A percentile compares a stretch with the other conserved stretches of the same genome.
Conservation (phyloP, 352 stramenopile genomes). For the Globisporangium sylvaticum region DNA sequence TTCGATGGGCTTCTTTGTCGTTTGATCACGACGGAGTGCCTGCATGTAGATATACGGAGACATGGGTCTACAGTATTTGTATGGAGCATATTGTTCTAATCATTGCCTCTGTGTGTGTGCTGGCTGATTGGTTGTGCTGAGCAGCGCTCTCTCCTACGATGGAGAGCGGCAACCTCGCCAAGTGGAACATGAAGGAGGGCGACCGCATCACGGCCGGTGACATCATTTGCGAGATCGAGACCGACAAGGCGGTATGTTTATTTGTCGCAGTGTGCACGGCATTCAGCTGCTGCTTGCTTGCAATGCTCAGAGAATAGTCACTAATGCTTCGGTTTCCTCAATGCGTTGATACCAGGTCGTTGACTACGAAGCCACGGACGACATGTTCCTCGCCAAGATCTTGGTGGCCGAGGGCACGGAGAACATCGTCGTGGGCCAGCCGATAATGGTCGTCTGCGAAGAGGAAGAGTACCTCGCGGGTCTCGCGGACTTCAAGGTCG, state of each 20-base stretch:
- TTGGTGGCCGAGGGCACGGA: conserved; percentile 88
- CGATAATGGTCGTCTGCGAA: conserved; percentile 96
- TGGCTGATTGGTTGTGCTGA: background rate
- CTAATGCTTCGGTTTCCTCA: background rate
- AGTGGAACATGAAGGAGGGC: conserved; percentile 93
- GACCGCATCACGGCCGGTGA: conserved; percentile 91
- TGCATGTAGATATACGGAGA: background rate
- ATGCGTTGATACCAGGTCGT: conserved; percentile 63
- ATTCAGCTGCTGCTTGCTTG: background rate
- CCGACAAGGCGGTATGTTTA: conserved; percentile 93
- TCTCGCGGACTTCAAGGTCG: conserved; percentile 76
- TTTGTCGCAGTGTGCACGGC: background rate
- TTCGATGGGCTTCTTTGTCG: background rate
- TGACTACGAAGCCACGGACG: conserved; percentile 98
- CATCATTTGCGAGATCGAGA: conserved; percentile 97
- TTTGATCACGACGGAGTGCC: background rate
- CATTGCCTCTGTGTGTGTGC: background rate
- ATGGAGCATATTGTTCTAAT: background rate
- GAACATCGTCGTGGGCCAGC: conserved; percentile 90
- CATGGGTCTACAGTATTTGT: background rate
- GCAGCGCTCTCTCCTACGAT: conserved; percentile 96
- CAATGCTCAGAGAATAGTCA: background rate
- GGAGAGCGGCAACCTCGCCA: conserved; percentile 94
- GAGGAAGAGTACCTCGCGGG: conserved; percentile 69
- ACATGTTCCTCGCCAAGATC: conserved; percentile 96